Conservation (phyloP, 192 early-diverging fungal species). For the Pilobolus umbonatus region DNA sequence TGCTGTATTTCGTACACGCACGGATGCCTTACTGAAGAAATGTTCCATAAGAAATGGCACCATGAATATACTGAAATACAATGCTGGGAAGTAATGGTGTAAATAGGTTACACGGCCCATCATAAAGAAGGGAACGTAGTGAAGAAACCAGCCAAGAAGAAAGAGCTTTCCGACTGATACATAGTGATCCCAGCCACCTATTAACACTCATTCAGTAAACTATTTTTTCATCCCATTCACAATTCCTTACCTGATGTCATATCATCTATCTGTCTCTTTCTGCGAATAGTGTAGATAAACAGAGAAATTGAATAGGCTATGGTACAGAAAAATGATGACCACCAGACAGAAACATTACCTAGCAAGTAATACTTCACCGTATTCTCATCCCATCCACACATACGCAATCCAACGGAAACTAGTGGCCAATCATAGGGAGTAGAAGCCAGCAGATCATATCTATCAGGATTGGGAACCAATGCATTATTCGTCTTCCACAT, state of each 20-base stretch:
- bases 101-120: constrained; percentile 97
- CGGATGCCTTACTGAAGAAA: constrained; percentile 16
- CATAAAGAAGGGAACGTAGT: constrained; percentile 91
- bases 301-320: constrained; percentile 19
- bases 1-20: background rate
- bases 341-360: constrained; percentile 95
- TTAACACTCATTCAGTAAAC: background rate
- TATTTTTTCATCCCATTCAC: background rate
- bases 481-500: constrained; percentile 99
- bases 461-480: constrained; percentile 86
- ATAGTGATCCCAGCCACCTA: constrained; percentile 43
- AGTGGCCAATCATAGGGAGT: constrained; percentile 88
- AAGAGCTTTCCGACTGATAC: constrained; percentile 66
- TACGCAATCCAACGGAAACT: constrained; percentile 78
- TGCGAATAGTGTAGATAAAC: constrained; percentile 58
- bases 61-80: constrained; percentile 90
- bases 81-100: constrained; percentile 95
- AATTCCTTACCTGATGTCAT: constrained; percentile 38
- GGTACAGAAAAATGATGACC: constrained; percentile 58
- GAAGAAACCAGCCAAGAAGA: constrained; percentile 86
- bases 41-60: constrained; percentile 77
- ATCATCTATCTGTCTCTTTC: constrained; percentile 59
- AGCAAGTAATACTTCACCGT: constrained; percentile 86
- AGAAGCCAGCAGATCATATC: constrained; percentile 80
- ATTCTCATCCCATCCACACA: constrained; percentile 89